Percentiles rank a stretch among this genome's conserved stretches.
Evolutionary conservation across 2,329 filamentous ascomycete species (phyloP).

Genomic region (Clonostachys rhizophaga): DNA sequence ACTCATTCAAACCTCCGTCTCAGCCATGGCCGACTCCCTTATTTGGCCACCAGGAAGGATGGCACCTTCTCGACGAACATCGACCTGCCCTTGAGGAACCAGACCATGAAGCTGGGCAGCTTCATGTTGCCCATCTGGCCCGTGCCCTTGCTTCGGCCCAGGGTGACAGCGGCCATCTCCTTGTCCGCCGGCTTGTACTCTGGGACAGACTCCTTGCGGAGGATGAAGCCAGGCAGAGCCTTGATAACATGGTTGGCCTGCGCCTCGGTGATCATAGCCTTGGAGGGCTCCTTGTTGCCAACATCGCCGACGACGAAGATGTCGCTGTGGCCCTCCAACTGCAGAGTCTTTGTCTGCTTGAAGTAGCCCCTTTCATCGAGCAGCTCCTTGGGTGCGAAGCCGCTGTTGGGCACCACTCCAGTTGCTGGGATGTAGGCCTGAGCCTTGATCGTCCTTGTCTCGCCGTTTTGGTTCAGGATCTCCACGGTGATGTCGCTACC

Average conservation of each 20-base stretch:
- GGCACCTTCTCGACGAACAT: slow-evolving; percentile 24
- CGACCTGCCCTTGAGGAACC: slow-evolving; percentile 28
- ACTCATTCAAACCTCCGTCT: too few species aligned
- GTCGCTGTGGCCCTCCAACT: slow-evolving; percentile 25
- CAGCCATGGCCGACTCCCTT: too few species aligned
- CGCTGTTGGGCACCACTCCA: slow-evolving; percentile 38
- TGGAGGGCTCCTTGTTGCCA: slow-evolving; percentile 30
- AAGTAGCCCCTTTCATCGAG: slow-evolving; percentile 25
- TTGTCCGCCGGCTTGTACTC: slow-evolving; percentile 21
- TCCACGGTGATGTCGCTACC: slow-evolving; percentile 23
- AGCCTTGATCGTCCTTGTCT: slow-evolving; percentile 27
- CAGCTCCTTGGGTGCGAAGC: slow-evolving; percentile 31
- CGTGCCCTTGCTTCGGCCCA: slow-evolving; percentile 30
- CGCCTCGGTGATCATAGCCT: slow-evolving; percentile 18
- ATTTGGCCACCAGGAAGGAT: too few species aligned
- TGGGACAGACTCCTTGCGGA: slow-evolving; percentile 12
- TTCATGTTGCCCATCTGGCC: slow-evolving; percentile 30
- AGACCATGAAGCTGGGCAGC: slow-evolving; percentile 29
- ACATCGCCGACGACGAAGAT: slow-evolving; percentile 40
- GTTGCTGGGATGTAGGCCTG: slow-evolving; percentile 42
- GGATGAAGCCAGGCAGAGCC: slow-evolving; percentile 23
- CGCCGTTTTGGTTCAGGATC: slow-evolving; percentile 20
- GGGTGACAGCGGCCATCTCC: slow-evolving; percentile 25
- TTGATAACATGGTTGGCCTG: slow-evolving; percentile 27
- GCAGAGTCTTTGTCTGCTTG: slow-evolving; percentile 28